Conservation (phyloP, 139 green algal species). For the Micractinium conductrix region DNA sequence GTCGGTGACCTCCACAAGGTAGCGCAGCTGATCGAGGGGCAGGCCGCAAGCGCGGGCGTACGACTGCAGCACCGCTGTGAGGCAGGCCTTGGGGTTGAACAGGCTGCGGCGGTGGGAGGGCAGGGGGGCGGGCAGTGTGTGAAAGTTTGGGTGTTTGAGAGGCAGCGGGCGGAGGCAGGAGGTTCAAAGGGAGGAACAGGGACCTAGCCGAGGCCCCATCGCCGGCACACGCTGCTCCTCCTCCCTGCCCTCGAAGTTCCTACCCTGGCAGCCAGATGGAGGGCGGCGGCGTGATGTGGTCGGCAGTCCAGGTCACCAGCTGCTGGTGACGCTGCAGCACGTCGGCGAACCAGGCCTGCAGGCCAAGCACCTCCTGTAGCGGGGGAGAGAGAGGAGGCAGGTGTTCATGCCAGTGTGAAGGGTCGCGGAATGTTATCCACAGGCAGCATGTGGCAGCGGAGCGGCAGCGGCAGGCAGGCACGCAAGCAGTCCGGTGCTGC, state of each 20-base stretch:
- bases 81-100: slow-evolving; percentile 95
- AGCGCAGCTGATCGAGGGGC: slow-evolving; percentile 76
- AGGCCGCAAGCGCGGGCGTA: slow-evolving; percentile 87
- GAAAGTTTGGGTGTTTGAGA: too few species aligned
- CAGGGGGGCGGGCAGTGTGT: not conserved
- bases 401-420: too few species aligned
- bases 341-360: slow-evolving; percentile 76
- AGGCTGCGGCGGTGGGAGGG: slow-evolving; percentile 43
- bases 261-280: slow-evolving; percentile 79
- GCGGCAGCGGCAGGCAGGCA: not conserved
- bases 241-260: not conserved
- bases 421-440: too few species aligned
- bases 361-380: slow-evolving; percentile 64
- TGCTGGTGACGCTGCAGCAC: slow-evolving; percentile 78
- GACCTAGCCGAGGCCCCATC: too few species aligned
- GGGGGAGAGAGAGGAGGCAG: too few species aligned
- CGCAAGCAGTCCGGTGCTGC: too few species aligned
- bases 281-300: slow-evolving; percentile 75
- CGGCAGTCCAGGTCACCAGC: slow-evolving; percentile 84
- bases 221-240: not conserved
- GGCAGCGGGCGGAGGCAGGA: not conserved
- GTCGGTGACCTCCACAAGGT: slow-evolving; percentile 84
- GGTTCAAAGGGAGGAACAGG: too few species aligned
- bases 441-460: not conserved
- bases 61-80: slow-evolving; percentile 93